Evolutionary conservation across 192 early-diverging fungal species (phyloP), one percentile per base, ranked within the genome.

Genomic region (Cetraspora pellucida): DNA sequence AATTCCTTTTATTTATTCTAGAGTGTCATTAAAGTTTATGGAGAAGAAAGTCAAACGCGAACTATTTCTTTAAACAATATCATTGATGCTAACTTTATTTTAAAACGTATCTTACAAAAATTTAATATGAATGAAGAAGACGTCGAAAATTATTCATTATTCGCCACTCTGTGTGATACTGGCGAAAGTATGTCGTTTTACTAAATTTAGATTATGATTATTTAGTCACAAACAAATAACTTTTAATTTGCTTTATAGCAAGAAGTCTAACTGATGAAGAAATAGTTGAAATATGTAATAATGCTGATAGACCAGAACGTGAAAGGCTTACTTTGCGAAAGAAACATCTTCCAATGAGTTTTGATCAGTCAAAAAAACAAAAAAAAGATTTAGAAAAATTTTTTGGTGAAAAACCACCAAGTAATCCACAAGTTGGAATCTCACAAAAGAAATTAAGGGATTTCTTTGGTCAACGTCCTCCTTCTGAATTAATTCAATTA

Each of bases 391-490:
- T 54, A 10, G 59, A 45, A 72, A 61, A 66, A 28, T 72, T 71
- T 43, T 71, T 71, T 60, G 77, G 77, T 19, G 68, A 77, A 71
- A 77, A 60, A 58, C n/a, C 21, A 19, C 55, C 54, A 46, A 75
- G 19, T n/a, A 46, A 21, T 10, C 45, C 61, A 16, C 60, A 50
- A 31, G 27, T 76, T 46, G 79, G 74, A 7, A 23, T 27, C 28
- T 45, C 72, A 16, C 81, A 83, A 13, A 82, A 89, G 16, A 87
- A 92, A 71, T 80, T 87, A 71, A 81, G 84, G 49, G 89, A 91
- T 52, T 96, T 97, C 81, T 95, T 98, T 81, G 96, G 95, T 44
- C 96, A 98, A 80, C 91, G 97, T 11, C 97, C 97, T 11, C 94
- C 93, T 0, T 94, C 95, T 13, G 95, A 97, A 81, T 85, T 94